phyloP scores from a whole-genome alignment of 768 basidiomycete species.

The Lactarius pseudohatsudake region DNA sequence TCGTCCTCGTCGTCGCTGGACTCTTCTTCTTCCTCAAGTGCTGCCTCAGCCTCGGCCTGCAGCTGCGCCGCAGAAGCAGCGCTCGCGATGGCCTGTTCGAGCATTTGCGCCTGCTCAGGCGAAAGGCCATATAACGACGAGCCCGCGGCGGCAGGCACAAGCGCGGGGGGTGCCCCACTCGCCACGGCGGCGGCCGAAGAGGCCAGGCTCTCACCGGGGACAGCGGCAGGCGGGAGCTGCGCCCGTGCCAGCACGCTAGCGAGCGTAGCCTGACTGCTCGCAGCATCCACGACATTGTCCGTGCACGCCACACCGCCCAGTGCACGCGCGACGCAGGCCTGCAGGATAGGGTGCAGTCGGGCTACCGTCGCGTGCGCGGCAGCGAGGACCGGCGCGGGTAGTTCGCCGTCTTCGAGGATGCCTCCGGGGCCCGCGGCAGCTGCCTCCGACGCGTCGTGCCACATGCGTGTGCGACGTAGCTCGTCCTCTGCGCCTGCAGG shows the following conservation, averaged over 20 bases:
- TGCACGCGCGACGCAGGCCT: slow-evolving; percentile 24
- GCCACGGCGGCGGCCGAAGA: slow-evolving; percentile 22
- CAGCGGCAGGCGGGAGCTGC: slow-evolving; percentile 37
- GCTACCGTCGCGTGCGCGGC: slow-evolving; percentile 27
- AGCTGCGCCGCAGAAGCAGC: slow-evolving; percentile 75
- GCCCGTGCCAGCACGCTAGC: slow-evolving; percentile 74
- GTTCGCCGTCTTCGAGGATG: slow-evolving; percentile 29
- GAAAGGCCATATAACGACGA: slow-evolving; percentile 70
- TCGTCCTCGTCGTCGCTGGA: slow-evolving; percentile 43
- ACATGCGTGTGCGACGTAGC: slow-evolving; percentile 60
- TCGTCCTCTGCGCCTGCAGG: slow-evolving; percentile 44
- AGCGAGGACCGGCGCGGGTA: slow-evolving; percentile 22
- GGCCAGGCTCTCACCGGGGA: slow-evolving; percentile 22
- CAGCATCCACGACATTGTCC: slow-evolving; percentile 40
- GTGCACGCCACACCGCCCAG: slow-evolving; percentile 17
- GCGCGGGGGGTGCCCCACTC: background rate
- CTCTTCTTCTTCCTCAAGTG: slow-evolving; percentile 63
- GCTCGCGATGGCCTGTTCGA: slow-evolving; percentile 73
- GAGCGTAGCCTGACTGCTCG: slow-evolving; percentile 62
- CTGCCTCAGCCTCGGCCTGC: slow-evolving; percentile 77
- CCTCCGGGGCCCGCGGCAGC: slow-evolving; percentile 32
- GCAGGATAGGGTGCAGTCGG: slow-evolving; percentile 25
- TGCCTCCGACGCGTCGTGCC: slow-evolving; percentile 55
- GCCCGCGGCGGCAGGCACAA: slow-evolving; percentile 18
- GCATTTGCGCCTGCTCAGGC: slow-evolving; percentile 64